Conservation (phyloP, 75 land plant genomes). For the Pseudotsuga menziesii region DNA sequence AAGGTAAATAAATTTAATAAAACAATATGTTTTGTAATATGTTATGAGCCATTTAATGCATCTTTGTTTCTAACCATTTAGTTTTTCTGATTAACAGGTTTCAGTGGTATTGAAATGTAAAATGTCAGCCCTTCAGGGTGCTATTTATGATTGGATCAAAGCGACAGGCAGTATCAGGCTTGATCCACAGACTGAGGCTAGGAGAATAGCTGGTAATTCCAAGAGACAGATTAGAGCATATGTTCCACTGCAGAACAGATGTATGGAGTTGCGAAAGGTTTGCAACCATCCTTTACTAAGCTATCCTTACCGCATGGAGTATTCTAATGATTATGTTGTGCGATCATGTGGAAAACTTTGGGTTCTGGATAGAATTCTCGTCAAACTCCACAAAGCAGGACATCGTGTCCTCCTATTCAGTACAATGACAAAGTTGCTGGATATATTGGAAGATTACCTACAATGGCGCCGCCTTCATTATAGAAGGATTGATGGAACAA, state of each 20-base stretch:
- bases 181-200: slow-evolving; percentile 88
- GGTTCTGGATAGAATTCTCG: slow-evolving; percentile 91
- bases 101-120: slow-evolving; percentile 90
- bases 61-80: not conserved
- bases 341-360: slow-evolving; percentile 95
- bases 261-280: slow-evolving; percentile 97
- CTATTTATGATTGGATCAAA: slow-evolving; percentile 98
- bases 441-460: slow-evolving; percentile 93
- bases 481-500: slow-evolving; percentile 96
- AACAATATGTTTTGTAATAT: not conserved
- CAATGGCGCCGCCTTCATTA: slow-evolving; percentile 89
- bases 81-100: slow-evolving; percentile 46
- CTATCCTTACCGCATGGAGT: slow-evolving; percentile 76
- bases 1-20: slow-evolving; percentile 82
- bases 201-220: slow-evolving; percentile 60
- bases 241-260: slow-evolving; percentile 86
- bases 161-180: slow-evolving; percentile 90
- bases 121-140: slow-evolving; percentile 93
- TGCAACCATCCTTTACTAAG: slow-evolving; percentile 96
- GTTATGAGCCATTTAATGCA: not conserved
- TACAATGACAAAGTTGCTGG: slow-evolving; percentile 98
- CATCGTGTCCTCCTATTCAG: slow-evolving; percentile 98
- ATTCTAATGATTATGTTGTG: slow-evolving; percentile 71
- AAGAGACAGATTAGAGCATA: slow-evolving; percentile 75
- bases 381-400: slow-evolving; percentile 88